A percentile compares a stretch with the other conserved stretches of the same genome.
These are phyloP conservation scores for Bipolaris sorokiniana DNA, from an alignment of 2,329 filamentous ascomycete species.

Conservation along the genomic window DNA sequence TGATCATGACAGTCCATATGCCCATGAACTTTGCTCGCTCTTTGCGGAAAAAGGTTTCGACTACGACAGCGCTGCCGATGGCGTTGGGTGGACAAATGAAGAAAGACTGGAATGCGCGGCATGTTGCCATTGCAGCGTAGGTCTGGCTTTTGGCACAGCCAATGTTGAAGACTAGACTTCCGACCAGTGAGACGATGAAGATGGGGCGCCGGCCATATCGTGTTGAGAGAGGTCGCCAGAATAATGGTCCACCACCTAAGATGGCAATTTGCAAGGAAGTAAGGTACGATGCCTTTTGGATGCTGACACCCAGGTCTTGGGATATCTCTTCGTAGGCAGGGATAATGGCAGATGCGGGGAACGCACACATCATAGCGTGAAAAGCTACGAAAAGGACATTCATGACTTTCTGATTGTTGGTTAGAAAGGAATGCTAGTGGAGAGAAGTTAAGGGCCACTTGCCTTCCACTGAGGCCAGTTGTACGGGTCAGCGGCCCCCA, in stretches of 20 bases:
- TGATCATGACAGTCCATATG: conserved; percentile 62
- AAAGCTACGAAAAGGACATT: conserved; percentile 63
- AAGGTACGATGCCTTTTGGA: conserved; percentile 61
- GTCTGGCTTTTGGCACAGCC: conserved; percentile 59
- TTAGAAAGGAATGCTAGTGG: neutral
- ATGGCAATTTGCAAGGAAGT: conserved; percentile 63
- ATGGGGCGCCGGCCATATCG: conserved; percentile 62
- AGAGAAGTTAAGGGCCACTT: conserved; percentile 1
- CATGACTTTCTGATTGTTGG: conserved; percentile 53
- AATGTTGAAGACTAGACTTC: conserved; percentile 58
- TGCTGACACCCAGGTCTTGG: conserved; percentile 55
- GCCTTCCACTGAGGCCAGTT: conserved; percentile 63
- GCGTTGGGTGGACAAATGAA: conserved; percentile 62
- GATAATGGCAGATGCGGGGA: conserved; percentile 61
- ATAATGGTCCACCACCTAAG: conserved; percentile 59
- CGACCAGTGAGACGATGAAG: conserved; percentile 59
- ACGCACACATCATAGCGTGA: conserved; percentile 64
- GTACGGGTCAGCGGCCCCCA: conserved; percentile 60
- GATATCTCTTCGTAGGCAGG: conserved; percentile 62
- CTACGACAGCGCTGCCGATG: conserved; percentile 64
- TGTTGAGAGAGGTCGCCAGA: conserved; percentile 64
- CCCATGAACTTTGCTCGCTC: conserved; percentile 63
- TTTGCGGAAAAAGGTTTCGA: conserved; percentile 64
- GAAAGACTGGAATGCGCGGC: conserved; percentile 61
- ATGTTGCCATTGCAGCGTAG: conserved; percentile 59